Evolutionary conservation across 2,329 filamentous ascomycete genomes (phyloP).

Genomic region (Colletotrichum sp.): DNA sequence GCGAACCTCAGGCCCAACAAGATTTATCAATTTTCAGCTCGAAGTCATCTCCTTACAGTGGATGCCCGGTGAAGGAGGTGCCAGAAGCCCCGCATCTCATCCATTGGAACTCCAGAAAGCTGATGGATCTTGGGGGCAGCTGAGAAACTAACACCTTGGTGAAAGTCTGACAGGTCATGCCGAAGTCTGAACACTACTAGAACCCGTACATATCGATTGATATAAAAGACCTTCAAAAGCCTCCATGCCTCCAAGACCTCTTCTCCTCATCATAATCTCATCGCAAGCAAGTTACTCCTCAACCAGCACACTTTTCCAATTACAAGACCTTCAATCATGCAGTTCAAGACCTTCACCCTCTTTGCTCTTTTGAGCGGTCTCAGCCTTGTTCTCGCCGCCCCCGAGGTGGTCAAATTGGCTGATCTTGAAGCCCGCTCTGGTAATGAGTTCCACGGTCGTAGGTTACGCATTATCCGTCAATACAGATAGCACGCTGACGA

Average conservation of each 20-base stretch:
- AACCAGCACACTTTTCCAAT: neutral
- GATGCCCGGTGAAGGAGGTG: neutral
- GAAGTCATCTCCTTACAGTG: neutral
- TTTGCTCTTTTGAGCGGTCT: neutral
- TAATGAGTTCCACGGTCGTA: neutral
- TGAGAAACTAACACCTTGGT: neutral
- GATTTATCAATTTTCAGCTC: neutral
- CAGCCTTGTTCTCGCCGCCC: neutral
- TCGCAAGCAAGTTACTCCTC: neutral
- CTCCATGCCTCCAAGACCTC: neutral
- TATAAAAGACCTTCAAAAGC: neutral
- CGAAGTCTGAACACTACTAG: rapidly evolving
- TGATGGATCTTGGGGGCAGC: neutral
- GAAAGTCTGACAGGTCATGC: neutral
- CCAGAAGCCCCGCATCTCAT: neutral
- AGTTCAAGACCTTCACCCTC: neutral
- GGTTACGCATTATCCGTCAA: neutral
- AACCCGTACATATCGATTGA: neutral
- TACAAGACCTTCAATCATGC: neutral
- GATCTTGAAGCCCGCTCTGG: neutral
- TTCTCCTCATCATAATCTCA: neutral
- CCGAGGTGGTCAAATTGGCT: neutral
- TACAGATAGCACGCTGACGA: neutral
- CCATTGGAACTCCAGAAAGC: neutral
- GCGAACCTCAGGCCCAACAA: neutral